Conservation (phyloP, 768 basidiomycete genomes). For the Suillus occidentalis region DNA sequence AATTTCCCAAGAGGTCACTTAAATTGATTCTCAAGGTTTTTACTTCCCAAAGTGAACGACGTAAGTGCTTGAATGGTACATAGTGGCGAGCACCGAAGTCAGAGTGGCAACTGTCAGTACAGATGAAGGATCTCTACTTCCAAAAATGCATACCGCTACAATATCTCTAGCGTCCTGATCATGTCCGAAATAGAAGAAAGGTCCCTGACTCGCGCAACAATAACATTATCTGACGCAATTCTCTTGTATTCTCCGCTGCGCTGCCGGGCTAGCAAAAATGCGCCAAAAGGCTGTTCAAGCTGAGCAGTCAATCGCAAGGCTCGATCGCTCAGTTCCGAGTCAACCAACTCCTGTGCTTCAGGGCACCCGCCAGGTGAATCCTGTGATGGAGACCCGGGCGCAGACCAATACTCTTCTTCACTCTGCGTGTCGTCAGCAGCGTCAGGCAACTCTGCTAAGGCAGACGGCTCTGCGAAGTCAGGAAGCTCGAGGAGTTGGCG, state of each 20-base stretch:
- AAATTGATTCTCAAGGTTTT: too few relatives aligned
- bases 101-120: too few relatives aligned
- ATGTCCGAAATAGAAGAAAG: not conserved
- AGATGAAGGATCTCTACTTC: too few relatives aligned
- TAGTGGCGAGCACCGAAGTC: too few relatives aligned
- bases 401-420: not conserved
- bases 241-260: not conserved
- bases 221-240: not conserved
- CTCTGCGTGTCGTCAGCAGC: not conserved
- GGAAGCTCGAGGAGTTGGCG: not conserved
- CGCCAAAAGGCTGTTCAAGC: not conserved
- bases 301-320: not conserved
- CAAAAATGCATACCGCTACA: not conserved
- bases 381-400: not conserved
- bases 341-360: not conserved
- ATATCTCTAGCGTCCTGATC: not conserved
- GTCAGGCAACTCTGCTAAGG: not conserved
- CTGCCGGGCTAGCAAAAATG: not conserved
- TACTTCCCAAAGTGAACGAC: too few relatives aligned
- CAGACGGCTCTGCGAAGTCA: not conserved
- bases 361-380: not conserved
- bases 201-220: not conserved
- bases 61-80: too few relatives aligned
- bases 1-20: too few relatives aligned
- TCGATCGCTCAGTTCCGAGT: not conserved